Evolutionary conservation across 164 flowering plant genomes (phyloP).

Genomic region (Sextonia rubra): DNA sequence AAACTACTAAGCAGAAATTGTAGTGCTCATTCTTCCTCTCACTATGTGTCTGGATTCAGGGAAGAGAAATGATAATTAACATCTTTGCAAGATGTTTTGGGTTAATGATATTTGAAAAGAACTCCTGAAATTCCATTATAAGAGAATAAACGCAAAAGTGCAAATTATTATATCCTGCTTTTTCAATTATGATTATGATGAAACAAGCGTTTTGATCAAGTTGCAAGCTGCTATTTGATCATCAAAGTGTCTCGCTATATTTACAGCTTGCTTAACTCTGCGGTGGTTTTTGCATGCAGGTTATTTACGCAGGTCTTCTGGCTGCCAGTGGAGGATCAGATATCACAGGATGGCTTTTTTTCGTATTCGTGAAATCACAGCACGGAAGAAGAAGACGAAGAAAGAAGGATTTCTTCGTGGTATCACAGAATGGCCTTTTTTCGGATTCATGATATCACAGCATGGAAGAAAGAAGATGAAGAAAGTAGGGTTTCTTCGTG

Average conservation of each 20-base stretch:
- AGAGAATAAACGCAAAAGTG: neutral
- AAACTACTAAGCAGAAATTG: constrained; percentile 90
- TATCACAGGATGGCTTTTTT: constrained; percentile 64
- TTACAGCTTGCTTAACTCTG: neutral
- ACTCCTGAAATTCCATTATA: neutral
- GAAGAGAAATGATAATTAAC: neutral
- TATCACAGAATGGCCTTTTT: too few relatives aligned
- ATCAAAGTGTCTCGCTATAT: neutral
- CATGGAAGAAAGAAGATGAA: too few relatives aligned
- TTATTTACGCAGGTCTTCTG: constrained; percentile 72
- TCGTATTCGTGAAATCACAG: constrained; percentile 80
- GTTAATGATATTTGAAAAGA: neutral
- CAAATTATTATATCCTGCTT: neutral
- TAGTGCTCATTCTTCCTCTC: constrained; percentile 27
- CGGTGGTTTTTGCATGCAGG: constrained; percentile 33
- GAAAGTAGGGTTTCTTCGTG: too few relatives aligned
- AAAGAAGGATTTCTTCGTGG: too few relatives aligned
- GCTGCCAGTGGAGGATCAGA: constrained; percentile 81
- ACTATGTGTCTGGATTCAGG: neutral
- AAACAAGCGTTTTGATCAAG: neutral
- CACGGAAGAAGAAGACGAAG: too few relatives aligned
- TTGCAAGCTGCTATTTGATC: neutral
- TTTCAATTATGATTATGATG: neutral
- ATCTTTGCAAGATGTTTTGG: neutral
- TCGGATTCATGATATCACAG: too few relatives aligned